Base-by-base conservation (phyloP, 768 basidiomycete genomes). In the Leccinum sublutescens region DNA sequence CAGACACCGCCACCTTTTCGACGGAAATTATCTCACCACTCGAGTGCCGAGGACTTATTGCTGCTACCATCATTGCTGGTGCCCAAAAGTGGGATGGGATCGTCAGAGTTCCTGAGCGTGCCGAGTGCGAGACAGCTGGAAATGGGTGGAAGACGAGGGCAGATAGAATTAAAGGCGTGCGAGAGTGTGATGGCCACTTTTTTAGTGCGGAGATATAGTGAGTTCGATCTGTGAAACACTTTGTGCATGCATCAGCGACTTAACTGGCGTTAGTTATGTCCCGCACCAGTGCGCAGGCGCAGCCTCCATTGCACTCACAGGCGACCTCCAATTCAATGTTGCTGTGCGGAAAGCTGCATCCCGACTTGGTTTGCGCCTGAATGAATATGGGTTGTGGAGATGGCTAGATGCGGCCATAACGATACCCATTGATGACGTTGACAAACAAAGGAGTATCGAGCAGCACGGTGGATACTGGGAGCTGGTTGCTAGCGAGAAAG, bases 351-450 rank as follows among this genome's bases (percentile, higher is more conserved):
- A 62, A 21, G 73, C 74, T 40, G 88, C 88, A 0, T 54, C 64
- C 6, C 74, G 71, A 48, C 64, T 76, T 2, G 82, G 80, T 15
- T 63, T 87, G 65, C 74, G 79, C 34, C 75, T 89, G 29, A 81
- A 86, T 62, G 84, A 85, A 62, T 82, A 77, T 61, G 88, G 88
- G 12, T 73, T 89, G 4, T 89, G 88, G 88, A 76, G 71, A 52
- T 87, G 85, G 83, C 73, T 71, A 43, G 57, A 27, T 4, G 50
- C 27, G 14, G 19, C 47, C 9, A 8, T 19, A 27, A 50, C 43
- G 14, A 3, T 50, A 6, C 19, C 38, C 2, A n/a, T 21, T 48
- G 58, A 60, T 29, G 56, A 54, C 8, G 8, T 49, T 3, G 49
- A 55, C 40, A 60, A 56, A 17, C 57, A 40, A 48, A 27, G 11